A percentile compares a stretch with the other conserved stretches of the same genome.
These are phyloP conservation scores for Oryza meyeriana DNA, from an alignment of 176 grass and related monocot species.

Conservation along the genomic window DNA sequence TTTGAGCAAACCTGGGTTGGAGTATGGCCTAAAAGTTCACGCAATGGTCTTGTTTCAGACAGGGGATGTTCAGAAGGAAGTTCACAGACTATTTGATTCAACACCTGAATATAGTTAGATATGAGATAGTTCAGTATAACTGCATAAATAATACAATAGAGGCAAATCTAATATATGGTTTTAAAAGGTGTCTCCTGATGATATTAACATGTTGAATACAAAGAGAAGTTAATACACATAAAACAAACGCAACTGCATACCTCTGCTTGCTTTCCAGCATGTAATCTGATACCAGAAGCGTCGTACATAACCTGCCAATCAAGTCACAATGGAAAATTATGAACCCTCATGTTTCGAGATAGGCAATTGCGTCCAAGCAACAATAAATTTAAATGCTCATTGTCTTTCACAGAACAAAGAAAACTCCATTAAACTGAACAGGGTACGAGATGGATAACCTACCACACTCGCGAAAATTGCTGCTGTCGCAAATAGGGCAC, in stretches of 20 bases:
- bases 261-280: constrained; percentile 96
- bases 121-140: not conserved
- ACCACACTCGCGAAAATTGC: constrained; percentile 84
- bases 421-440: constrained; percentile 7
- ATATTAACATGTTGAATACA: not conserved
- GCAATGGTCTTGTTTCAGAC: constrained; percentile 70
- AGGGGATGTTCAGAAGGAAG: constrained; percentile 92
- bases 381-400: constrained; percentile 13
- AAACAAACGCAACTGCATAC: constrained; percentile 29
- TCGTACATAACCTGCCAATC: constrained; percentile 94
- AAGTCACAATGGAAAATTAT: constrained; percentile 10
- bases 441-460: constrained; percentile 18
- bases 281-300: constrained; percentile 96
- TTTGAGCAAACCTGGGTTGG: constrained; percentile 74
- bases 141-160: not conserved
- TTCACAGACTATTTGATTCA: constrained; percentile 97
- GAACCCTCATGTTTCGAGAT: not conserved
- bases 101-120: constrained; percentile 48
- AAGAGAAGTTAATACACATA: not conserved
- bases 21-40: constrained; percentile 96
- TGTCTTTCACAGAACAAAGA: constrained; percentile 25
- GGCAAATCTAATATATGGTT: not conserved
- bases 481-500: constrained; percentile 66
- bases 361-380: constrained; percentile 12
- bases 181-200: not conserved